phyloP scores from a whole-genome alignment of 768 basidiomycete genomes.

The Suillus americanus region DNA sequence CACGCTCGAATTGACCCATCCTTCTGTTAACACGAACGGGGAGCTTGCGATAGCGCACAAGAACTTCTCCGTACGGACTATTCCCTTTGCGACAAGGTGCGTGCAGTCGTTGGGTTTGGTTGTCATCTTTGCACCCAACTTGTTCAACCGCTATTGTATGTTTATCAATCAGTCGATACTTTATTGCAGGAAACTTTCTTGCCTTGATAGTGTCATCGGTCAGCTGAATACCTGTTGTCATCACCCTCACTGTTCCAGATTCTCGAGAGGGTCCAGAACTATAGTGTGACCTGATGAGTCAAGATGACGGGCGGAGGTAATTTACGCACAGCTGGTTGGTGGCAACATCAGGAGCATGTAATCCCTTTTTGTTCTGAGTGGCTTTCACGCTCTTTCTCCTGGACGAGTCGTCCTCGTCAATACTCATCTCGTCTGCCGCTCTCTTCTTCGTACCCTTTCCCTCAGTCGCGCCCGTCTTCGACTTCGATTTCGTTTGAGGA shows the following conservation, averaged over 20 bases:
- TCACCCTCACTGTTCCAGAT: slow-evolving; percentile 42
- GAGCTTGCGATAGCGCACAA: slow-evolving; percentile 69
- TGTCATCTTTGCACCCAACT: slow-evolving; percentile 67
- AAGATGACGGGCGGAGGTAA: background rate
- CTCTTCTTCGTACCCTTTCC: slow-evolving; percentile 2
- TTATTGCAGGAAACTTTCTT: slow-evolving; percentile 14
- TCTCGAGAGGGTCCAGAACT: slow-evolving; percentile 2
- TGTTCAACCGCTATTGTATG: slow-evolving; percentile 49
- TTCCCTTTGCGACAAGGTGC: slow-evolving; percentile 66
- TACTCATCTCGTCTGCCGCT: slow-evolving; percentile 8
- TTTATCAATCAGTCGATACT: slow-evolving; percentile 1
- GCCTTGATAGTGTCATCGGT: slow-evolving; percentile 61
- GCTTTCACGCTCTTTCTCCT: slow-evolving; percentile 9
- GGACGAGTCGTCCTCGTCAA: slow-evolving; percentile 7
- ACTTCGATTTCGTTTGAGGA: slow-evolving; percentile 16
- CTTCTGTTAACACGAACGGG: slow-evolving; percentile 59
- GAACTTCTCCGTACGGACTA: slow-evolving; percentile 88
- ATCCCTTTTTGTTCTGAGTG: slow-evolving; percentile 14
- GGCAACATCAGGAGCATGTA: background rate
- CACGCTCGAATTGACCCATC: slow-evolving; percentile 69
- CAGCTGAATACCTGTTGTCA: slow-evolving; percentile 69
- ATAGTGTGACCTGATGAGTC: background rate
- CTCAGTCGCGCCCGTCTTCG: slow-evolving; percentile 5
- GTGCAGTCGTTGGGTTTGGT: slow-evolving; percentile 69
- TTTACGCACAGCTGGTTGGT: slow-evolving; percentile 6